Conservation (phyloP, 371 early-diverging fungal genomes). For the Nematocida homosporus region DNA sequence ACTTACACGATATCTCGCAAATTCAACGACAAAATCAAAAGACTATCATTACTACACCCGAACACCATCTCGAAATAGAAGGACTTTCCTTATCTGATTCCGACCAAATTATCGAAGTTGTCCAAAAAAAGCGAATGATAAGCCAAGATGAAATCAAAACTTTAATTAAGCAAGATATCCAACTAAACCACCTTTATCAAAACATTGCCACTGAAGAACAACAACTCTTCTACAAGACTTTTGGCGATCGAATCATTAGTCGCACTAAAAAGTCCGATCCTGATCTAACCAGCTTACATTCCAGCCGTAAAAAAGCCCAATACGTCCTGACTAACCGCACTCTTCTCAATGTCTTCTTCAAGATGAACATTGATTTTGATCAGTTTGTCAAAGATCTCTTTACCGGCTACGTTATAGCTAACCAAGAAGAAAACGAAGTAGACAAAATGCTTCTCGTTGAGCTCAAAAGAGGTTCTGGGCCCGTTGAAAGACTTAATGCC, state of each 20-base stretch:
- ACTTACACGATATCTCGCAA: neutral
- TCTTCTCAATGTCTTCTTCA: slow-evolving; percentile 16
- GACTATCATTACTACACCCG: neutral
- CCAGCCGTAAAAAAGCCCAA: slow-evolving; percentile 41
- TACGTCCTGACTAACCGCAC: slow-evolving; percentile 37
- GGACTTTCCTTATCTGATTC: neutral
- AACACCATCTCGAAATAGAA: neutral
- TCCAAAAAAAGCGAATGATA: slow-evolving; percentile 27
- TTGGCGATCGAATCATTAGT: slow-evolving; percentile 31
- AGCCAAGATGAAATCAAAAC: slow-evolving; percentile 39
- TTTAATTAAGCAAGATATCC: slow-evolving; percentile 24
- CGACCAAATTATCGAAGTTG: neutral
- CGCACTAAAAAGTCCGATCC: neutral
- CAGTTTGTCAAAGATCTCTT: slow-evolving; percentile 34
- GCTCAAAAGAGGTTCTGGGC: neutral
- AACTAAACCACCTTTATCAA: slow-evolving; percentile 27
- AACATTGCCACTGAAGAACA: slow-evolving; percentile 23
- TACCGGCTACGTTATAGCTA: slow-evolving; percentile 14
- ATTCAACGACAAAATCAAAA: neutral
- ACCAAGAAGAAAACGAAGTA: slow-evolving; percentile 36
- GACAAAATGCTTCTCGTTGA: slow-evolving; percentile 14
- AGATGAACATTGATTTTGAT: slow-evolving; percentile 23
- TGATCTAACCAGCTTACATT: neutral
- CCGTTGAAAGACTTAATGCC: slow-evolving; percentile 41
- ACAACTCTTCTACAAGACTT: slow-evolving; percentile 44